A percentile compares a stretch with the other conserved stretches of the same genome.
Evolutionary conservation across 2,329 filamentous ascomycete species (phyloP).

Genomic region (Cercospora sesami): DNA sequence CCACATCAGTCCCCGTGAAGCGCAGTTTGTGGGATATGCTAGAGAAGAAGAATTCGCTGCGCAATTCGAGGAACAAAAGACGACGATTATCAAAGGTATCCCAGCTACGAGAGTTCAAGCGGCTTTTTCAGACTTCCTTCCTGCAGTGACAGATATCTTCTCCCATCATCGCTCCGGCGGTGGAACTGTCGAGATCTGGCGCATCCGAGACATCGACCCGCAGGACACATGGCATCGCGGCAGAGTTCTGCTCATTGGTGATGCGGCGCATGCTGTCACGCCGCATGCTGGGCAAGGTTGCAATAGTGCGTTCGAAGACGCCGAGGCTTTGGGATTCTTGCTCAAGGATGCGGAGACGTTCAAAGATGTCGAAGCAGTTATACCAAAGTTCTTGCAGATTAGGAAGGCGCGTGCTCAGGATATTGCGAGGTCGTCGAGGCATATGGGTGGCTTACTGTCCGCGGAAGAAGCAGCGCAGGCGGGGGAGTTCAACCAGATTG

Average conservation of each 20-base stretch:
- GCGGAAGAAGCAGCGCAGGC: background rate
- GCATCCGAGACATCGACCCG: constrained; percentile 17
- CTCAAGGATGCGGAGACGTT: background rate
- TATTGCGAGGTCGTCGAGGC: constrained; percentile 10
- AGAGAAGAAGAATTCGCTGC: constrained; percentile 17
- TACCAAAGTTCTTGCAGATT: constrained; percentile 8
- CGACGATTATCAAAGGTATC: constrained; percentile 17
- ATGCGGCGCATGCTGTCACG: constrained; percentile 14
- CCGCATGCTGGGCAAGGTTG: constrained; percentile 19
- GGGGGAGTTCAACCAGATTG: constrained; percentile 8
- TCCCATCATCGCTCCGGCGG: constrained; percentile 8
- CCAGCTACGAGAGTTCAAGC: constrained; percentile 11
- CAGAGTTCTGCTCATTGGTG: constrained; percentile 13
- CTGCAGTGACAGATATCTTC: constrained; percentile 10
- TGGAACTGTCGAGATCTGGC: constrained; percentile 20
- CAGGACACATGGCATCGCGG: constrained; percentile 13
- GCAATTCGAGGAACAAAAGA: constrained; percentile 15
- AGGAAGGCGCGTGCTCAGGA: constrained; percentile 12
- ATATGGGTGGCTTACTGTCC: constrained; percentile 15
- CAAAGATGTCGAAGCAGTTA: background rate
- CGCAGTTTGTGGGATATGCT: constrained; percentile 15
- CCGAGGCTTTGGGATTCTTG: constrained; percentile 14
- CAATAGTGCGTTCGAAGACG: constrained; percentile 20
- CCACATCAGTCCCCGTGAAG: constrained; percentile 15
- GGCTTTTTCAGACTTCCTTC: constrained; percentile 10